Base-by-base conservation (phyloP, 2,329 filamentous ascomycete genomes). In the Arthrobotrys sinensis region DNA sequence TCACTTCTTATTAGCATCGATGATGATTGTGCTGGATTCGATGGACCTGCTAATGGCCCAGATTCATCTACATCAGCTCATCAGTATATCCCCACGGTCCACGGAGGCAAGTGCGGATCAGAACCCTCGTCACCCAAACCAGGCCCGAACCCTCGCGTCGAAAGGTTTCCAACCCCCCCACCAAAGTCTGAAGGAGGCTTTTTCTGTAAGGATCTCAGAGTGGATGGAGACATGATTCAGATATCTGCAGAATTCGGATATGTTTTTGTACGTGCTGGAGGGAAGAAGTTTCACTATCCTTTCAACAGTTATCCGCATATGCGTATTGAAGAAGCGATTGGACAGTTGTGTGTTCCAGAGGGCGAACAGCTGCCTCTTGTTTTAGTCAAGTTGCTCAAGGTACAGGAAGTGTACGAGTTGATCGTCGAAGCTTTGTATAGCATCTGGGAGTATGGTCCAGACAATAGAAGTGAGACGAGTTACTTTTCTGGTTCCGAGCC, bases 21-120 rank as follows among this genome's bases (percentile, higher is more conserved):
- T 7, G 36, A 43, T 1, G 14, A 24, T 10, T 28, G 7, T 19
- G 4, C n/a, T 14, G 16, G 16, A 12, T 60, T 40, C 16, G 53
- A 60, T 32, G 53, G 36, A 6, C 45, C 45, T 8, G 16, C 45
- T 48, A 40, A 24, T 60, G 10, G 36, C 24, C 28, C 14, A 4
- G 4, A 19, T 4, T 14, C n/a, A 12, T 19, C 6, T 2, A 19
- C 14, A 1, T 8, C 32, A 28, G 53, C 10, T 19, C 16, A 14
- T 12, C 16, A 32, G n/a, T 3, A 60, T 3, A 40, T 24, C n/a
- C 53, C 7, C 4, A 24, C 2, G 10, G 12, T 60, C 24, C 53
- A 60, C 53, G 53, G 36, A 40, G 53, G 32, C 10, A 14, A n/a
- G 1, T 60, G 53, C 12, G 36, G 53, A 24, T 43, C 53, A n/a